Percentiles rank a stretch among this genome's conserved stretches.
Evolutionary conservation across 2,329 filamentous ascomycete genomes (phyloP).

Genomic region (Microthyrium microscopicum): DNA sequence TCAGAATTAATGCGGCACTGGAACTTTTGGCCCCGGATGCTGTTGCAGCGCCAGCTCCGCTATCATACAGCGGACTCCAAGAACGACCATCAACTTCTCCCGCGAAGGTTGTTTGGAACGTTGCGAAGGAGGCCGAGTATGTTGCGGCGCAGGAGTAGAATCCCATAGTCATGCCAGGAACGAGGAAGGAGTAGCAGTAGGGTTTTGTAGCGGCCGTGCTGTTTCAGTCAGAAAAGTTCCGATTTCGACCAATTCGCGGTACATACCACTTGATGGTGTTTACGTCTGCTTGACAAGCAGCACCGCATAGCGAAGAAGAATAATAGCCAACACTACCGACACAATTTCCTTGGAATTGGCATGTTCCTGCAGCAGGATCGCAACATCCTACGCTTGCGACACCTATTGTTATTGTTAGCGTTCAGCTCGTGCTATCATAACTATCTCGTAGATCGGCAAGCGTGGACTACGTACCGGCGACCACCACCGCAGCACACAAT

Average conservation of each 20-base stretch:
- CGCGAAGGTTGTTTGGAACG: conserved; percentile 4
- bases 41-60: no score
- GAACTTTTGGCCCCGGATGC: no score
- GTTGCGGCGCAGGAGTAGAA: conserved; percentile 5
- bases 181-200: conserved; percentile 3
- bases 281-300: conserved; percentile 6
- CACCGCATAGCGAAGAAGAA: not conserved
- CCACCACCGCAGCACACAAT: conserved; percentile 3
- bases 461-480: no score
- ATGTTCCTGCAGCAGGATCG: not conserved
- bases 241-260: no score
- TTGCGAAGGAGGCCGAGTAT: not conserved
- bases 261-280: conserved; percentile 6
- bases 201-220: not conserved
- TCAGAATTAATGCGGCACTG: no score
- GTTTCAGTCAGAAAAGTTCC: not conserved
- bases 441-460: no score
- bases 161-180: conserved; percentile 2
- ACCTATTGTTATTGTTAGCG: no score
- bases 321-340: not conserved
- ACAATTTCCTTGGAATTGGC: not conserved
- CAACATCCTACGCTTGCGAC: conserved; percentile 6
- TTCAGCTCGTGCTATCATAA: no score
- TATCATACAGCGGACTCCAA: conserved; percentile 1
- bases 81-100: conserved; percentile 2